Evolutionary conservation across 129 eudicot species (phyloP).

Genomic region (Ambrosia artemisiifolia): DNA sequence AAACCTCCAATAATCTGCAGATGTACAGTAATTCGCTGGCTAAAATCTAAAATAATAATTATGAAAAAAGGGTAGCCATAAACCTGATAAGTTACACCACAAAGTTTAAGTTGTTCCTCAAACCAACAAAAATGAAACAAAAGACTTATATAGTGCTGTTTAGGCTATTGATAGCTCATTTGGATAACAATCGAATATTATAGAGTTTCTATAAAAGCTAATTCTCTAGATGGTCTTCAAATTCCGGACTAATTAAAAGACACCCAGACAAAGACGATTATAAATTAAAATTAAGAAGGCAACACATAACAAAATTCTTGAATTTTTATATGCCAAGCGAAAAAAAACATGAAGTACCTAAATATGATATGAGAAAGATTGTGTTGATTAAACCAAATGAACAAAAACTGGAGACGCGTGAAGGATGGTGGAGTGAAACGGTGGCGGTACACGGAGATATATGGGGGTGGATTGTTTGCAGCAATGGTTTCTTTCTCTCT

Average conservation of each 20-base stretch:
- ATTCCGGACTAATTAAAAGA: background rate
- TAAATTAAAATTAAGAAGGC: conserved; percentile 2
- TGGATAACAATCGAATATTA: background rate
- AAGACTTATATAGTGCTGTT: background rate
- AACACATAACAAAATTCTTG: background rate
- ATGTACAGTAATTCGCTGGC: too few species aligned
- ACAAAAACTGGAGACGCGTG: too few species aligned
- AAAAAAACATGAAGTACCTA: conserved; percentile 50
- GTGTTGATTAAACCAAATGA: too few species aligned
- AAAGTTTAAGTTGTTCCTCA: background rate
- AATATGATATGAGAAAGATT: too few species aligned
- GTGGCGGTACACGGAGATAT: too few species aligned
- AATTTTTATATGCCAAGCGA: background rate
- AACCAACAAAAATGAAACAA: conserved; percentile 2
- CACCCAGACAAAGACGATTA: background rate
- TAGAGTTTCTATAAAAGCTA: background rate
- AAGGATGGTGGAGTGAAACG: too few species aligned
- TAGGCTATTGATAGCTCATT: background rate
- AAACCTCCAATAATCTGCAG: too few species aligned
- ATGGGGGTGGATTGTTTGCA: too few species aligned
- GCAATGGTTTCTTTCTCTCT: too few species aligned
- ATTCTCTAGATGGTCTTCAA: background rate
- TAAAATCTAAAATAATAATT: conserved; percentile 55
- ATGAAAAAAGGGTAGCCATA: background rate
- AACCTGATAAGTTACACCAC: background rate